phyloP scores from a whole-genome alignment of 768 basidiomycete species.

The Suillus fuscotomentosus region DNA sequence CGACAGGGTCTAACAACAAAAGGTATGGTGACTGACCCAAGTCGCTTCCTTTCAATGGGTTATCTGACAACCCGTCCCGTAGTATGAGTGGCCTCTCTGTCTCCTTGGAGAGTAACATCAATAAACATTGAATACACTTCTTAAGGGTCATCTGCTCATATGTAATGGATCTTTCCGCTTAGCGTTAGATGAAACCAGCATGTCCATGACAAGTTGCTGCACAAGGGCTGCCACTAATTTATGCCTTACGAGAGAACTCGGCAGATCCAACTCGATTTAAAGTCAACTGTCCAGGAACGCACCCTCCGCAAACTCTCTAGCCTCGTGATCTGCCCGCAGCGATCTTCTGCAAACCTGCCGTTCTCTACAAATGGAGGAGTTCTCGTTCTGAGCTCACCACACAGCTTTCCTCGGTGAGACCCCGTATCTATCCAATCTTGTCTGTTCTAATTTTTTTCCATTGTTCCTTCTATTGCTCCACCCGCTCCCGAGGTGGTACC shows the following conservation, averaged over 20 bases:
- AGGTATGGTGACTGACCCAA: constrained; percentile 7
- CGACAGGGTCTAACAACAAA: constrained; percentile 7
- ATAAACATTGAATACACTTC: neutral
- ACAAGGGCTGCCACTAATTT: constrained; percentile 25
- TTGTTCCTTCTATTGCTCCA: constrained; percentile 10
- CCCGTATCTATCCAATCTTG: constrained; percentile 11
- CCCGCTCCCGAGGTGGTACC: constrained; percentile 10
- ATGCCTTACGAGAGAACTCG: constrained; percentile 31
- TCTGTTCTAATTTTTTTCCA: constrained; percentile 20
- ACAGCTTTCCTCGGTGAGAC: constrained; percentile 21
- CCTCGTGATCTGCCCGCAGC: constrained; percentile 10
- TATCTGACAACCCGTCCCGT: no score
- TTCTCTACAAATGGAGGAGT: constrained; percentile 11
- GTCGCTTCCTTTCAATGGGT: neutral
- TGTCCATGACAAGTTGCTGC: constrained; percentile 19
- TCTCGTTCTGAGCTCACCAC: constrained; percentile 10
- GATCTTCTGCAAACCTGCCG: constrained; percentile 11
- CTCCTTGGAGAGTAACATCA: constrained; percentile 2
- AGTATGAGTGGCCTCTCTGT: neutral
- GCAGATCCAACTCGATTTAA: constrained; percentile 38
- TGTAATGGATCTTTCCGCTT: constrained; percentile 31
- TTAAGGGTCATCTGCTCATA: constrained; percentile 22
- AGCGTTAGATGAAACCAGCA: constrained; percentile 35
- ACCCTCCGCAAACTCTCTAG: constrained; percentile 18
- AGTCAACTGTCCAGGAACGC: constrained; percentile 34